phyloP scores from a whole-genome alignment of 2,329 filamentous ascomycete species.

The Fusarium sp. region DNA sequence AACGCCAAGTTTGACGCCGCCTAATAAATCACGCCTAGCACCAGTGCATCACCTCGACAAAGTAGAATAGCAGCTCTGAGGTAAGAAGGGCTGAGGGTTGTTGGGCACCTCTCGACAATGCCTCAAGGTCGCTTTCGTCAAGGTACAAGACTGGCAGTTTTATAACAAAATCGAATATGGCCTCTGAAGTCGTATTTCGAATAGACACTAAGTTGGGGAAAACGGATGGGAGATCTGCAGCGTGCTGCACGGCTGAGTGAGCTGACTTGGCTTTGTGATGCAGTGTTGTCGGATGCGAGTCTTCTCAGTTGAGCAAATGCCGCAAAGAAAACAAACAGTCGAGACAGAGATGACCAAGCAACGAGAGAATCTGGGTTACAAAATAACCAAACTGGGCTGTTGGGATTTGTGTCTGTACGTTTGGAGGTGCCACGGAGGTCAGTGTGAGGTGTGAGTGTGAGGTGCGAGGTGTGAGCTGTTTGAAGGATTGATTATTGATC shows the following conservation, averaged over 20 bases:
- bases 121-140: neutral
- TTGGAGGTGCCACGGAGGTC: constrained; percentile 10
- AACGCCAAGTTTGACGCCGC: constrained; percentile 16
- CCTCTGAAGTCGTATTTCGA: neutral
- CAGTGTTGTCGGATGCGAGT: neutral
- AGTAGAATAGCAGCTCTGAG: neutral
- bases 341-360: neutral
- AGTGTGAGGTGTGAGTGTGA: neutral
- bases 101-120: constrained; percentile 4
- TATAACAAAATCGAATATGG: constrained; percentile 5
- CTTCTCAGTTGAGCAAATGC: constrained; percentile 1
- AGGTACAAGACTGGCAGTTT: neutral
- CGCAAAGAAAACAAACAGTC: neutral
- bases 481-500: constrained; percentile 24
- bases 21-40: constrained; percentile 8
- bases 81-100: constrained; percentile 1
- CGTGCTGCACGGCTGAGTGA: constrained; percentile 1
- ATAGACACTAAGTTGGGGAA: constrained; percentile 3
- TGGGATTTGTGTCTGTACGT: neutral
- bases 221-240: neutral
- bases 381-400: constrained; percentile 2
- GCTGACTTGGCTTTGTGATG: constrained; percentile 1
- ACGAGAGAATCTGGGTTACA: neutral
- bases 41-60: constrained; percentile 15
- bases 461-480: constrained; percentile 10